These are phyloP conservation scores for Aspergillus novoparasiticus DNA, from an alignment of 2,329 filamentous ascomycete species.

Conservation along the genomic window DNA sequence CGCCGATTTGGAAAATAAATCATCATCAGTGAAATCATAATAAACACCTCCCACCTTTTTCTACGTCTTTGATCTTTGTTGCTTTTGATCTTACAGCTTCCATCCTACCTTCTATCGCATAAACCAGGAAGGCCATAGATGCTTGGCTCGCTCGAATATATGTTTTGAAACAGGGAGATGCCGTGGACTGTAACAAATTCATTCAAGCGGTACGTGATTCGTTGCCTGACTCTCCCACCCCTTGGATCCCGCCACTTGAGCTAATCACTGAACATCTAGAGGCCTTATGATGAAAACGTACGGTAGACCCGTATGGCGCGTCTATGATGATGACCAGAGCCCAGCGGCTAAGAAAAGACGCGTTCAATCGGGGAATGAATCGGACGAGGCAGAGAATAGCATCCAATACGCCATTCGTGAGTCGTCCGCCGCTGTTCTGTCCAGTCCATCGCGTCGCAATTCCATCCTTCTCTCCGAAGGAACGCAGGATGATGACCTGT, in stretches of 20 bases:
- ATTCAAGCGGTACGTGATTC: slow-evolving; percentile 47
- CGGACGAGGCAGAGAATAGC: slow-evolving; percentile 47
- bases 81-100: not conserved
- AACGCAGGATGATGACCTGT: slow-evolving; percentile 47
- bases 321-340: slow-evolving; percentile 49
- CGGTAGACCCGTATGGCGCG: slow-evolving; percentile 50
- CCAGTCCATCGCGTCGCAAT: slow-evolving; percentile 51
- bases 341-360: slow-evolving; percentile 50
- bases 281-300: slow-evolving; percentile 55
- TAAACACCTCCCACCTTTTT: slow-evolving; percentile 6
- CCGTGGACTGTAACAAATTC: slow-evolving; percentile 55
- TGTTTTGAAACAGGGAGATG: slow-evolving; percentile 40
- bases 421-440: slow-evolving; percentile 48
- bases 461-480: slow-evolving; percentile 47
- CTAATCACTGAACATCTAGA: slow-evolving; percentile 30
- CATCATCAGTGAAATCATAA: slow-evolving; percentile 15
- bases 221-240: slow-evolving; percentile 9
- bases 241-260: slow-evolving; percentile 6
- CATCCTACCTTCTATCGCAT: not conserved
- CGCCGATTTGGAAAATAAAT: slow-evolving; percentile 21
- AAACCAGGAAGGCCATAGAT: slow-evolving; percentile 6
- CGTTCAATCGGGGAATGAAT: slow-evolving; percentile 38
- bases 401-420: slow-evolving; percentile 52
- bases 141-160: slow-evolving; percentile 13
- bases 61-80: not conserved